phyloP scores from a whole-genome alignment of 306 rosid species.

The apple (Malus domestica) region DNA sequence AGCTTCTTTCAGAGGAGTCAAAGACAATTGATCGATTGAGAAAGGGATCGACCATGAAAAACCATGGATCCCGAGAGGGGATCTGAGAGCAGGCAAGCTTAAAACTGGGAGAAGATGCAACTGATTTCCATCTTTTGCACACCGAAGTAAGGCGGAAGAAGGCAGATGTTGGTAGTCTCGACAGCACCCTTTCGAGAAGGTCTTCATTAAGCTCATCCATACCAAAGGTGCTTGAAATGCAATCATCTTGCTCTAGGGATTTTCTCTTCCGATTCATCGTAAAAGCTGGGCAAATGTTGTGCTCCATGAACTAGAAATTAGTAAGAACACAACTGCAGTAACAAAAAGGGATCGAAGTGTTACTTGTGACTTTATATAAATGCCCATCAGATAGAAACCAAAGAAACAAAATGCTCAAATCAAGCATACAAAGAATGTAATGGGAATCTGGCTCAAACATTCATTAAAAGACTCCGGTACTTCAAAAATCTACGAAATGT shows the following conservation, averaged over 20 bases:
- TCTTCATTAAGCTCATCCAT: conserved; percentile 84
- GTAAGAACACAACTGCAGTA: conserved; percentile 31
- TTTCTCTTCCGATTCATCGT: conserved; percentile 59
- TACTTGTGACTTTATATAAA: background rate
- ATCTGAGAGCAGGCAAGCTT: conserved; percentile 71
- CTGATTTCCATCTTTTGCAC: conserved; percentile 91
- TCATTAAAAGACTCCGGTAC: background rate
- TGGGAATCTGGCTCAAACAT: background rate
- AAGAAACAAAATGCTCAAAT: conserved; percentile 1
- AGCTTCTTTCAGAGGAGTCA: conserved; percentile 61
- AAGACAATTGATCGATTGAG: conserved; percentile 55
- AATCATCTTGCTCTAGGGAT: conserved; percentile 30
- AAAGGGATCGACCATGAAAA: conserved; percentile 73
- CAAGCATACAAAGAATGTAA: background rate
- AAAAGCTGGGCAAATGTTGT: conserved; percentile 11
- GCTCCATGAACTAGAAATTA: conserved; percentile 41
- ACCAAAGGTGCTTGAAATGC: conserved; percentile 26
- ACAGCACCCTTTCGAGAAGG: conserved; percentile 74
- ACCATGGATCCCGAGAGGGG: conserved; percentile 81
- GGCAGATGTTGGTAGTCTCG: conserved; percentile 79
- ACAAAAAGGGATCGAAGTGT: conserved; percentile 11
- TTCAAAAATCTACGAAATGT: background rate
- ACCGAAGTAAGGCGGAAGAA: conserved; percentile 79
- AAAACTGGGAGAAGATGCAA: conserved; percentile 64
- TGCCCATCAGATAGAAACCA: background rate